Evolutionary conservation across 2,329 filamentous ascomycete genomes (phyloP), one percentile per base, ranked within the genome.

Genomic region (Cladosporium sp.): DNA sequence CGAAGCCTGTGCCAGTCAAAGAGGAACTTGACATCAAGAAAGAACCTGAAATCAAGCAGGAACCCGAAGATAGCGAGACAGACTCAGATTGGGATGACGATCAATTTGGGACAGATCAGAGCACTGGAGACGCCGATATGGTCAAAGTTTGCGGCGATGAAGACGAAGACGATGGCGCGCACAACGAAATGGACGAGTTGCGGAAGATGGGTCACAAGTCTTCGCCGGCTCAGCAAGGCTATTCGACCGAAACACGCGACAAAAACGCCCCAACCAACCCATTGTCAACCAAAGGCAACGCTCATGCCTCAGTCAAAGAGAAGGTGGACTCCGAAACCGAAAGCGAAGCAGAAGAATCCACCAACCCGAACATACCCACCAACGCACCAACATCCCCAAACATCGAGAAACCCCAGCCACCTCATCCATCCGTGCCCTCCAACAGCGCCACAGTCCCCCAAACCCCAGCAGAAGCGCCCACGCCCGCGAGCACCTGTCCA

Each of bases 121-220:
- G 72, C 52, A 77, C 78, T 9, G 85, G 86, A 1, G 78, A 73
- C 46, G 77, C 72, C 53, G 77, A 78, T 11, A 76, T 94, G 75
- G 71, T 92, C 53, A 86, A 80, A 58, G 81, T 93, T 1, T 93
- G 88, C 62, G 84, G 84, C 54, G 84, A 86, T 38, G 85, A 88
- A 55, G 73, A 74, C 62, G 63, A 68, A 19, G 60, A 64, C 2
- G 70, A 74, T 15, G 81, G 85, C 49, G 70, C 72, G n/a, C 73
- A 78, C 59, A 74, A 78, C 25, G 86, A 94, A 67, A 70, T 88
- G 58, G 73, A 76, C 12, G 88, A 94, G 65, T 71, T 93, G 45
- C 76, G 77, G 46, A 72, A 71, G 15, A 66, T 80, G 19, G 62
- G 66, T 16, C 48, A 50, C 43, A 43, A 20, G 50, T 45, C 38